Base-by-base conservation (phyloP, 2,329 filamentous ascomycete species). In the Coniochaeta hoffmannii region DNA sequence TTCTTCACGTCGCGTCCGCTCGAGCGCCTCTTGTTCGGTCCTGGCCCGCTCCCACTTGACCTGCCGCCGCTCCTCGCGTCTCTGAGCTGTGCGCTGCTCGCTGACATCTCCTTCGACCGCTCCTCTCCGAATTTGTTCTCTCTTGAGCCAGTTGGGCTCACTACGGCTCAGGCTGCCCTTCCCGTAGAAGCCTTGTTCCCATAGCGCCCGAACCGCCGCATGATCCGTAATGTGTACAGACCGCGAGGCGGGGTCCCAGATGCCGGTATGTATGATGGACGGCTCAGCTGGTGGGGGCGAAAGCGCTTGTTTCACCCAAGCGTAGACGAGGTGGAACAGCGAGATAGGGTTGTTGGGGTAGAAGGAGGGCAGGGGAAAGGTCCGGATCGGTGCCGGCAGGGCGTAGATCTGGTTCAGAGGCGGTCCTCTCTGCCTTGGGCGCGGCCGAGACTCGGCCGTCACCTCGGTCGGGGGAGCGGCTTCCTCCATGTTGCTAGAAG, bases 141-240 rank as follows among this genome's bases (percentile, higher is more conserved):
- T 80, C 60, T 89, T 88, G 53, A 96, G 71, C 94, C 94, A 99
- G 62, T 86, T 94, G 3, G 93, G 93, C 69, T 99, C 93, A 76
- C 92, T 97, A 64, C 95, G 85, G 74, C 92, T 97, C 57, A 97
- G 76, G 63, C 78, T 93, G 46, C 94, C 94, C 71, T 97, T 97
- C 50, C 95, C 95, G 71, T 93, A 99, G 72, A 99, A 99, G 5
- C 94, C 94, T 74, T 95, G 90, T 71, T 96, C 89, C 94, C 95
- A 99, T 24, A 99, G 72, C 1, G 87, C 90, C 55, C 88, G 80
- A 59, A 95, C 86, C 3, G 90, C 86, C 55, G 79, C 77, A 26
- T 84, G 76, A 68, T 97, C 87, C 17, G 84, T 90, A 56, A 99
- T 79, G 67, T 96, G 90, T 15, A 99, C 81, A 0, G 91, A 94